A percentile compares a stretch with the other conserved stretches of the same genome.
Evolutionary conservation across 2,329 filamentous ascomycete species (phyloP).

Genomic region (Penicillium sp.): DNA sequence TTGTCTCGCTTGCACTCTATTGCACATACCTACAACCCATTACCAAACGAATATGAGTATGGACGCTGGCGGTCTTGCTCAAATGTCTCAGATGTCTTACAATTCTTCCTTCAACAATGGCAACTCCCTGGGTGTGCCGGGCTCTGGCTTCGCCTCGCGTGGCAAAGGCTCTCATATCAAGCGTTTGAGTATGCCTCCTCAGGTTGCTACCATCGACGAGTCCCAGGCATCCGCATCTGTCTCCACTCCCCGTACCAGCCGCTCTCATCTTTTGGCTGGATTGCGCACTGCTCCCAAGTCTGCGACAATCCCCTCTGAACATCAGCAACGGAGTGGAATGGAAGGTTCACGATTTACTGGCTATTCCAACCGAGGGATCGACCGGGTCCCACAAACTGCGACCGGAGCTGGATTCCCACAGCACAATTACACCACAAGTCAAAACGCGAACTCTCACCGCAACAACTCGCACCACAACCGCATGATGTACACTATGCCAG

Average conservation of each 20-base stretch:
- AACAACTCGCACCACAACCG: constrained; percentile 39
- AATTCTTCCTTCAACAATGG: constrained; percentile 68
- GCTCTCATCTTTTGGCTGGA: constrained; percentile 89
- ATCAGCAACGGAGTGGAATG: constrained; percentile 53
- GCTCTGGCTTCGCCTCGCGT: constrained; percentile 80
- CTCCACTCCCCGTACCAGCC: constrained; percentile 86
- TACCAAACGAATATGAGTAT: constrained; percentile 47
- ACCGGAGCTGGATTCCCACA: constrained; percentile 54
- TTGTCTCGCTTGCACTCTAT: constrained; percentile 8
- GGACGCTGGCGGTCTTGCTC: constrained; percentile 99
- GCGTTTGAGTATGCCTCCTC: constrained; percentile 77
- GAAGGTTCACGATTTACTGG: constrained; percentile 50
- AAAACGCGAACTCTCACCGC: constrained; percentile 34
- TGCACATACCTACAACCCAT: constrained; percentile 32
- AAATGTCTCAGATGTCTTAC: constrained; percentile 99
- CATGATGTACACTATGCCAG: constrained; percentile 68
- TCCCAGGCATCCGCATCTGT: constrained; percentile 63
- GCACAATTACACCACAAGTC: constrained; percentile 39
- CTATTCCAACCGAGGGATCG: constrained; percentile 43
- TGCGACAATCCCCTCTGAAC: constrained; percentile 66
- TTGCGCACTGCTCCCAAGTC: constrained; percentile 92
- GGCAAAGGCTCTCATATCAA: constrained; percentile 84
- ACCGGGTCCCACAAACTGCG: constrained; percentile 59
- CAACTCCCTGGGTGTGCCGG: constrained; percentile 68
- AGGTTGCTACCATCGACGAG: constrained; percentile 65